These are phyloP conservation scores for Populus davidiana DNA, from an alignment of 345 rosid species.

Conservation along the genomic window DNA sequence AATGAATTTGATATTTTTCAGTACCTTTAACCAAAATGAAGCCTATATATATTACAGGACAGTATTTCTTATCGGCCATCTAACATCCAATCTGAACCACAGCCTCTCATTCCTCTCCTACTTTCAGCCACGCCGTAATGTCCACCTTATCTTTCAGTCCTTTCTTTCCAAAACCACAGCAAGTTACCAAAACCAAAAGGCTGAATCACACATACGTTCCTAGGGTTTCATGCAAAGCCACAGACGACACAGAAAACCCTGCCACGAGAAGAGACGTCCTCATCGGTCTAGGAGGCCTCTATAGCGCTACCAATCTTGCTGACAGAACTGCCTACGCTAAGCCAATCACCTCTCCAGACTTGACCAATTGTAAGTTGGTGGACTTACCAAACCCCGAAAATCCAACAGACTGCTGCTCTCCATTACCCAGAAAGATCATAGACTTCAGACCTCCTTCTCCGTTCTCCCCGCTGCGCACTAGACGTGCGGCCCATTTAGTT, in stretches of 20 bases:
- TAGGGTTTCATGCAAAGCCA: conserved; percentile 30
- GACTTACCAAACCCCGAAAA: conserved; percentile 35
- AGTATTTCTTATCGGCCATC: too few species aligned
- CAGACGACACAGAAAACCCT: conserved; percentile 16
- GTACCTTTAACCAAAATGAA: too few species aligned
- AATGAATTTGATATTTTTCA: too few species aligned
- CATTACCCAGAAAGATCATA: conserved; percentile 29
- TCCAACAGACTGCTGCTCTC: conserved; percentile 53
- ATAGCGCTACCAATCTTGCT: conserved; percentile 24
- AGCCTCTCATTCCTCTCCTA: neutral
- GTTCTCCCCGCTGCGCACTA: conserved; percentile 21
- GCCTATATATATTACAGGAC: too few species aligned
- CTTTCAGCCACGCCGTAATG: neutral
- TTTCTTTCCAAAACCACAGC: conserved; percentile 20
- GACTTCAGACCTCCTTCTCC: conserved; percentile 44
- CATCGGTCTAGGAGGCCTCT: conserved; percentile 54
- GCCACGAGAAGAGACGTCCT: conserved; percentile 46
- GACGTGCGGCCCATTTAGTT: conserved; percentile 51
- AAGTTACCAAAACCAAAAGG: conserved; percentile 17
- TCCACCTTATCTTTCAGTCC: conserved; percentile 3
- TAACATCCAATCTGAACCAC: conserved; percentile 4
- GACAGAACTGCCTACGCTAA: conserved; percentile 33
- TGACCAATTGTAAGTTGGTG: conserved; percentile 29
- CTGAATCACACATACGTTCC: neutral
- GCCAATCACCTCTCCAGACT: conserved; percentile 34